A percentile compares a stretch with the other conserved stretches of the same genome.
These are phyloP conservation scores for Suhomyces vadensis DNA, from an alignment of 805 yeast species.

Conservation along the genomic window DNA sequence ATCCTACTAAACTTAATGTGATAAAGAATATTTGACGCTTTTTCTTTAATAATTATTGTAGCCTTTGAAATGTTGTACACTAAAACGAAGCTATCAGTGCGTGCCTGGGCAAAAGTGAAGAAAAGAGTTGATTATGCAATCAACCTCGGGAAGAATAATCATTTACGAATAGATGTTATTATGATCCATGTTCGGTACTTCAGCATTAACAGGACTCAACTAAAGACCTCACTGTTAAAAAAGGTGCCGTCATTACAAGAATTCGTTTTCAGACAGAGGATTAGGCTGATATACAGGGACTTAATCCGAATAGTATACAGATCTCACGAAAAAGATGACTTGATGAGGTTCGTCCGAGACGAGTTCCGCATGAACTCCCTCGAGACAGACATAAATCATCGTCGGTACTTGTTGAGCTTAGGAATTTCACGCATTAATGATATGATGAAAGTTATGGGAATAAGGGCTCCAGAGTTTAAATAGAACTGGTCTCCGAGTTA, in stretches of 20 bases:
- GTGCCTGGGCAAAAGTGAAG: not conserved
- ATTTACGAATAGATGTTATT: not conserved
- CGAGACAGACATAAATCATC: constrained; percentile 32
- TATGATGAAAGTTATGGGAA: constrained; percentile 24
- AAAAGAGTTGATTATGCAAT: not conserved
- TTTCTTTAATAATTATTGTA: no score
- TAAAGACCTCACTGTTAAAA: constrained; percentile 2
- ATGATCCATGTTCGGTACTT: not conserved
- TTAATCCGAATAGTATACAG: constrained; percentile 34
- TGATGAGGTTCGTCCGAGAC: constrained; percentile 30
- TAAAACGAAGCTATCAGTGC: not conserved
- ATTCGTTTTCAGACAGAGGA: constrained; percentile 38
- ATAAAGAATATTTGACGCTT: no score
- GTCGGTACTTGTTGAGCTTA: constrained; percentile 37
- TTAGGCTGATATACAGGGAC: constrained; percentile 34
- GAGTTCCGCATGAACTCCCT: constrained; percentile 34
- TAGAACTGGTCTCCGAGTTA: not conserved
- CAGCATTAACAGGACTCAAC: not conserved
- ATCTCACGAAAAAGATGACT: constrained; percentile 38
- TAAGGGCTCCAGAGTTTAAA: constrained; percentile 9
- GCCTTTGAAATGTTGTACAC: no score
- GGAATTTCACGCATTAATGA: constrained; percentile 32
- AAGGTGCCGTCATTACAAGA: constrained; percentile 31
- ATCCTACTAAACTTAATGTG: no score
- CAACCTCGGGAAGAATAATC: not conserved